phyloP scores from a whole-genome alignment of 768 basidiomycete genomes.

The Coprinellus aureogranulatus region DNA sequence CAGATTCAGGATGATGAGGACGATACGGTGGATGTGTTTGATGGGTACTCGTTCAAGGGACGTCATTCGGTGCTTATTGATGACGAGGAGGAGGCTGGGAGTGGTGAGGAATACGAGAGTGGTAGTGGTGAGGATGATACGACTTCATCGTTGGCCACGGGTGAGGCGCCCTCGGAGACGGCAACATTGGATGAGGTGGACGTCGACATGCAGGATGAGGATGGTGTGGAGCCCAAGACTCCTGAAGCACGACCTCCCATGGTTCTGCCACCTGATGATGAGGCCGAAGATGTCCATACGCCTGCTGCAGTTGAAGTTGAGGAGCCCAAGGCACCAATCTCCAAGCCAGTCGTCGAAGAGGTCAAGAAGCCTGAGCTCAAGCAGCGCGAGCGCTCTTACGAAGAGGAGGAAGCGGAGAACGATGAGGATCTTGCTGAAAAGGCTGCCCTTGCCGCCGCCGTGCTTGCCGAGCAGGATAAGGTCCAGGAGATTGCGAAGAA shows the following conservation, averaged over 20 bases:
- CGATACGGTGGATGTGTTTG: conserved; percentile 75
- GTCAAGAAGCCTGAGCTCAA: conserved; percentile 3
- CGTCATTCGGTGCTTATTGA: conserved; percentile 76
- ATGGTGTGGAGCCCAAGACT: conserved; percentile 65
- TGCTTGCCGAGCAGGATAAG: not conserved
- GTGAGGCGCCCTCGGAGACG: conserved; percentile 13
- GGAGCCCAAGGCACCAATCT: not conserved
- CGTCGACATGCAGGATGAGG: conserved; percentile 24
- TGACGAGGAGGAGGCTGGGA: conserved; percentile 64
- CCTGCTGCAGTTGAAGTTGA: too few species aligned
- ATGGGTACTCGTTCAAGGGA: conserved; percentile 93
- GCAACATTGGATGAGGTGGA: conserved; percentile 16
- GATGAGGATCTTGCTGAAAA: conserved; percentile 7
- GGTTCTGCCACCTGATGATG: conserved; percentile 25
- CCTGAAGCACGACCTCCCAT: conserved; percentile 72
- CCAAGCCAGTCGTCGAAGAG: conserved; percentile 3
- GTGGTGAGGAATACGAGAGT: conserved; percentile 46
- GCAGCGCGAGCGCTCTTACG: conserved; percentile 8
- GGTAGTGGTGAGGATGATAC: conserved; percentile 27
- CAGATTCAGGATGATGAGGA: conserved; percentile 31
- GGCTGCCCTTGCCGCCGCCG: conserved; percentile 3
- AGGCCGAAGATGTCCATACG: not conserved
- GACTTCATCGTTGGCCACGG: conserved; percentile 20
- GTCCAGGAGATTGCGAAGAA: not conserved
- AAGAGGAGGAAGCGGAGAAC: not conserved